These are phyloP conservation scores for Piromyces finnis DNA, from an alignment of 192 early-diverging fungal genomes.

Conservation along the genomic window DNA sequence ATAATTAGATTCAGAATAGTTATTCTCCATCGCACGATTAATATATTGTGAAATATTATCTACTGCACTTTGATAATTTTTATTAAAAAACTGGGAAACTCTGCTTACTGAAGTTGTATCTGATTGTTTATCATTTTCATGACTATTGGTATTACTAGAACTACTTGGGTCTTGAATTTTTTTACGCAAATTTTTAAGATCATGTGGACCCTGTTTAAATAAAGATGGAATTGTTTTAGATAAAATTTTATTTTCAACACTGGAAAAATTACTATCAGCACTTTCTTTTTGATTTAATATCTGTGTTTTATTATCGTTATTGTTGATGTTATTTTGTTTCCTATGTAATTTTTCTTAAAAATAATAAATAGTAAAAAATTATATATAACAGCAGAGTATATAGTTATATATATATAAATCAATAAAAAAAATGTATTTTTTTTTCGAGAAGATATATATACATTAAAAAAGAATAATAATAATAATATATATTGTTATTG, in stretches of 20 bases:
- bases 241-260: neutral
- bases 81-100: neutral
- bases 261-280: neutral
- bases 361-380: too few relatives aligned
- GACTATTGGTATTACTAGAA: neutral
- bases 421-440: too few relatives aligned
- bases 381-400: too few relatives aligned
- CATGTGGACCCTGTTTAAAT: neutral
- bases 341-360: too few relatives aligned
- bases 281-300: neutral
- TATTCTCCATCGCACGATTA: neutral
- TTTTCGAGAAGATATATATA: too few relatives aligned
- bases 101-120: neutral
- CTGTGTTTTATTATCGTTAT: too few relatives aligned
- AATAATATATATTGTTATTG: too few relatives aligned
- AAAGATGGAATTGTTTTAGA: neutral
- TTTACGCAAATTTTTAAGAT: neutral
- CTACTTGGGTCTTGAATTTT: neutral
- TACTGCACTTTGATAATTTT: neutral
- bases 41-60: neutral
- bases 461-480: too few relatives aligned
- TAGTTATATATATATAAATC: too few relatives aligned
- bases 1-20: neutral
- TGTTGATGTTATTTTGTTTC: too few relatives aligned
- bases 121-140: neutral